phyloP scores from a whole-genome alignment of 164 flowering plant genomes.

The Protea cynaroides region DNA sequence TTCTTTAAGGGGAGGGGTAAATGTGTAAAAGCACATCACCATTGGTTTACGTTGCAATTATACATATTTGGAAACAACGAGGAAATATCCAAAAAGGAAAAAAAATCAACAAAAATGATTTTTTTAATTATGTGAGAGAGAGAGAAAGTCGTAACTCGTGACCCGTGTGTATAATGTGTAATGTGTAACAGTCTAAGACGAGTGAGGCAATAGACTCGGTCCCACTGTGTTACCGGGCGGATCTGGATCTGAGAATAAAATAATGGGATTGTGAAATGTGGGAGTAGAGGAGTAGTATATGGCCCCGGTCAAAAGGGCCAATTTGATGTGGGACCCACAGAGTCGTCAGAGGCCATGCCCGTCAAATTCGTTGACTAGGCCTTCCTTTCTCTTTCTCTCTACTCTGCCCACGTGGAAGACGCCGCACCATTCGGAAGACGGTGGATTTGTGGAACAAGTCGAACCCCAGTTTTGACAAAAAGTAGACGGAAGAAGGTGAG shows the following conservation, averaged over 20 bases:
- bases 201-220: background rate
- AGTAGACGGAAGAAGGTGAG: constrained; percentile 9
- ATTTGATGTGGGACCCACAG: constrained; percentile 3
- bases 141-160: no score
- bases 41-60: no score
- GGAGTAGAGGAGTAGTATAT: background rate
- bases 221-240: background rate
- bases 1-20: no score
- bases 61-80: no score
- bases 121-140: no score
- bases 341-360: constrained; percentile 12
- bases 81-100: no score
- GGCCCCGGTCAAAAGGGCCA: constrained; percentile 3
- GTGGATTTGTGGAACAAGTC: constrained; percentile 33
- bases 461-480: constrained; percentile 27
- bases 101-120: no score
- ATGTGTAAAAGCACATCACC: no score
- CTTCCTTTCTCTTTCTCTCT: constrained; percentile 8
- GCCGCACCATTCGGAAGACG: constrained; percentile 39
- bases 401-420: constrained; percentile 22
- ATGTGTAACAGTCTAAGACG: no score
- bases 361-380: constrained; percentile 32
- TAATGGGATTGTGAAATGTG: background rate
- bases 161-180: no score
- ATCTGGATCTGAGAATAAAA: background rate